phyloP scores from a whole-genome alignment of 768 basidiomycete genomes.

The Agaricus subrufescens region DNA sequence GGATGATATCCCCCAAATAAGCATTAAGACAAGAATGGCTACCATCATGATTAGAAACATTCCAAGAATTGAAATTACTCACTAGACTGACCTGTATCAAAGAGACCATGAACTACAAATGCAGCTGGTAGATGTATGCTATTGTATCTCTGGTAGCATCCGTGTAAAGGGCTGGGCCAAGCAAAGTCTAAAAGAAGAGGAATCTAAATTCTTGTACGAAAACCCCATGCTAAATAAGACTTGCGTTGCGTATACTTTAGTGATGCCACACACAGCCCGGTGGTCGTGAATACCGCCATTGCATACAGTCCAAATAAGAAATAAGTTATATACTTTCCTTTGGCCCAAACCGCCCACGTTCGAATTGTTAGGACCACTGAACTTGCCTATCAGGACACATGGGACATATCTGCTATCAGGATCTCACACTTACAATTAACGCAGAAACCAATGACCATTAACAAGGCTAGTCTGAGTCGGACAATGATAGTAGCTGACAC shows the following conservation, averaged over 20 bases:
- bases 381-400: not conserved
- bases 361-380: slow-evolving; percentile 1
- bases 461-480: too few species aligned
- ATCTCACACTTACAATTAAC: not conserved
- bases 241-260: not conserved
- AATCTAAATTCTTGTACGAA: too few species aligned
- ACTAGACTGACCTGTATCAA: not conserved
- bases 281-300: too few species aligned
- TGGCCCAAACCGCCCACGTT: slow-evolving; percentile 1
- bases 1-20: not conserved
- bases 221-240: not conserved
- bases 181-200: too few species aligned
- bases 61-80: not conserved
- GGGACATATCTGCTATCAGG: too few species aligned
- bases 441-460: too few species aligned
- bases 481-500: too few species aligned
- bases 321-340: not conserved
- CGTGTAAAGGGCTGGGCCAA: too few species aligned
- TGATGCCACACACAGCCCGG: not conserved
- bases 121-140: not conserved
- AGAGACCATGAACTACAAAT: not conserved
- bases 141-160: too few species aligned
- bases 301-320: not conserved
- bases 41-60: not conserved
- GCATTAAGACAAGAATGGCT: not conserved